Evolutionary conservation across 1,284 basidiomycete genomes (phyloP).

Genomic region (Boletus sp.): DNA sequence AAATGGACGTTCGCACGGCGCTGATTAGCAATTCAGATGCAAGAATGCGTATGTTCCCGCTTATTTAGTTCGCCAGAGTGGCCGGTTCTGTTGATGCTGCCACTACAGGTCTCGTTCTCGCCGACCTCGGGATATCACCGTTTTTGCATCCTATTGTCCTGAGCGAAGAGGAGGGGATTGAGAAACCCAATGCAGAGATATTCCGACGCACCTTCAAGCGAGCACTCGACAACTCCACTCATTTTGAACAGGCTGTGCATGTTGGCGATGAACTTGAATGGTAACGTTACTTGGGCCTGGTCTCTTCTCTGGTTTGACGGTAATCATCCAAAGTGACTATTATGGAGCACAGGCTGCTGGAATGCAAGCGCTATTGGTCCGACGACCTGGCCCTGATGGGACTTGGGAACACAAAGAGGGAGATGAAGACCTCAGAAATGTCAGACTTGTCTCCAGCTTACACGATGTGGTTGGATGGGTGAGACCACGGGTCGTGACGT

Average conservation of each 20-base stretch:
- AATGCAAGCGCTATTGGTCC: conserved; percentile 55
- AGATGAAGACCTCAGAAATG: conserved; percentile 38
- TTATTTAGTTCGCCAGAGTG: neutral
- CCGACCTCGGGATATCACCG: conserved; percentile 51
- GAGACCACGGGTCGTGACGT: conserved; percentile 4
- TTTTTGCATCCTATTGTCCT: conserved; percentile 53
- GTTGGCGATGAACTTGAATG: conserved; percentile 67
- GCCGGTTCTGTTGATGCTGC: conserved; percentile 2
- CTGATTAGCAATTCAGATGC: conserved; percentile 69
- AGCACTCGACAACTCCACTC: conserved; percentile 25
- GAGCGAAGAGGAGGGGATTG: conserved; percentile 61
- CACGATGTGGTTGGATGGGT: conserved; percentile 38
- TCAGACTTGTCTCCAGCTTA: conserved; percentile 41
- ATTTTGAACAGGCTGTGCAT: conserved; percentile 51
- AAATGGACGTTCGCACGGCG: conserved; percentile 48
- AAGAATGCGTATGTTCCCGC: conserved; percentile 53
- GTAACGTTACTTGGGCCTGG: conserved; percentile 39
- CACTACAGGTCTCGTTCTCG: conserved; percentile 47
- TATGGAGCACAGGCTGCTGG: conserved; percentile 56
- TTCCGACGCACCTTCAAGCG: conserved; percentile 46
- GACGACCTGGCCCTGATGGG: conserved; percentile 46
- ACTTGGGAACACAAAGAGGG: conserved; percentile 45
- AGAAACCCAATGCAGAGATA: conserved; percentile 62
- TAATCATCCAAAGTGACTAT: conserved; percentile 53
- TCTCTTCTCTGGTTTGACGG: conserved; percentile 1